Conservation (phyloP, 2,329 filamentous ascomycete genomes). For the Phaeosphaeriaceae sp. region DNA sequence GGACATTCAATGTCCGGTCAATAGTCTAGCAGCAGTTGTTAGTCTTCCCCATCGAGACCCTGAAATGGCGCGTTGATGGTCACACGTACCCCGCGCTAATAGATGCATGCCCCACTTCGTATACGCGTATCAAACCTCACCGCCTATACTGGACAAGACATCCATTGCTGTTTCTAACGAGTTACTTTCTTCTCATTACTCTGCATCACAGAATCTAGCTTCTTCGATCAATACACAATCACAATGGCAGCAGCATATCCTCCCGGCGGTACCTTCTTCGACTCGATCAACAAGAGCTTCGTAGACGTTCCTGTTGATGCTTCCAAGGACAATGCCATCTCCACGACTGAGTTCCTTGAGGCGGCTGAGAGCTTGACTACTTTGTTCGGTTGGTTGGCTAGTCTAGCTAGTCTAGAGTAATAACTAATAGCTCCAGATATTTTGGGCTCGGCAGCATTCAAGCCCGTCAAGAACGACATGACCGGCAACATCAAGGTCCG, state of each 20-base stretch:
- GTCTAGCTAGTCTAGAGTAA: neutral
- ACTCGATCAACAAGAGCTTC: slow-evolving; percentile 85
- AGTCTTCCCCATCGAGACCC: slow-evolving; percentile 18
- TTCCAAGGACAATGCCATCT: slow-evolving; percentile 76
- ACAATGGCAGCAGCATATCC: slow-evolving; percentile 41
- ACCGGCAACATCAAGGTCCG: slow-evolving; percentile 85
- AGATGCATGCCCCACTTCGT: slow-evolving; percentile 17
- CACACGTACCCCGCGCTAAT: slow-evolving; percentile 27
- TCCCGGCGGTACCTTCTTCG: slow-evolving; percentile 80
- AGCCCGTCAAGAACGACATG: slow-evolving; percentile 90
- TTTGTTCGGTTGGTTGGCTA: slow-evolving; percentile 75
- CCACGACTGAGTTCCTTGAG: slow-evolving; percentile 87
- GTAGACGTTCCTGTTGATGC: slow-evolving; percentile 78
- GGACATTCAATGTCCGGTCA: neutral
- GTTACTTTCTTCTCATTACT: too few species aligned
- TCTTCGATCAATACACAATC: slow-evolving; percentile 2
- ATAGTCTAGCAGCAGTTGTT: neutral
- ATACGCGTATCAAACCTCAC: slow-evolving; percentile 21
- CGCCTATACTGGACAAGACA: slow-evolving; percentile 20
- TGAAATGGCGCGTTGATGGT: slow-evolving; percentile 11
- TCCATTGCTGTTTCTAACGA: slow-evolving; percentile 11
- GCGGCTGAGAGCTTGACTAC: slow-evolving; percentile 85
- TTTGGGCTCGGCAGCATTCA: slow-evolving; percentile 75
- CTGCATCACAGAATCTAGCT: too few species aligned
- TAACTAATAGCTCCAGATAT: slow-evolving; percentile 55